Base-by-base conservation (phyloP, 2,329 filamentous ascomycete genomes). In the Sporothrix pseudoabietina region DNA sequence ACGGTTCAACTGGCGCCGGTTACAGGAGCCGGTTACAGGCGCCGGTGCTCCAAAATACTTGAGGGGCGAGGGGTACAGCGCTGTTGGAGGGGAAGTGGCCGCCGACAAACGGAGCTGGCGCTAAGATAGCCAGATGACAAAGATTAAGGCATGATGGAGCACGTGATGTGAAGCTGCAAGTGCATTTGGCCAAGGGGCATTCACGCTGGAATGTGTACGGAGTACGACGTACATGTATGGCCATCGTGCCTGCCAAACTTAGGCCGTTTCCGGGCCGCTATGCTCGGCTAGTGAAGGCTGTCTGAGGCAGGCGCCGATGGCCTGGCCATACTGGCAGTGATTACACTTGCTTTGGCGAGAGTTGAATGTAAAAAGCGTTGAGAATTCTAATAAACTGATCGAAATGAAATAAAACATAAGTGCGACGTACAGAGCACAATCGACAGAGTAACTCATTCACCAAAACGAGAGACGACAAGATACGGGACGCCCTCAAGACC, bases 91-190 rank as follows among this genome's bases (percentile, higher is more conserved):
- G 72, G 63, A 55, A 55, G 54, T 26, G 19, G 44, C 66, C 55
- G 72, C 72, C 72, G 72, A 73, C 55, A 73, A 69, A 55, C 72
- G 72, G 72, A 73, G n/a, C 68, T 8, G 35, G 32, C 55, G 54
- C 65, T 39, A 22, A 44, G 66, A 73, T 63, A 65, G n/a, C 16
- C 10, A 26, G 41, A 41, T 61, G 41, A 69, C 41, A 26, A 39
- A 57, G 1, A 49, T 14, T 44, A 44, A 69, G 19, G 3, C 26
- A 26, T 44, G 55, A 10, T 1, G 5, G 1, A n/a, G 69, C 71
- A 72, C 71, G 71, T 72, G 71, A 39, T 30, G 22, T 19, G 26
- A 12, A 6, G 6, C 39, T 35, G 3, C 1, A 6, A 19, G 44
- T 19, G 44, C 14, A 9, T 14, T 49, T 19, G 44, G 14, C 44